Percentiles rank a stretch among this genome's conserved stretches.
Evolutionary conservation across 106 monocot species (phyloP).

Genomic region (Acorus gramineus): DNA sequence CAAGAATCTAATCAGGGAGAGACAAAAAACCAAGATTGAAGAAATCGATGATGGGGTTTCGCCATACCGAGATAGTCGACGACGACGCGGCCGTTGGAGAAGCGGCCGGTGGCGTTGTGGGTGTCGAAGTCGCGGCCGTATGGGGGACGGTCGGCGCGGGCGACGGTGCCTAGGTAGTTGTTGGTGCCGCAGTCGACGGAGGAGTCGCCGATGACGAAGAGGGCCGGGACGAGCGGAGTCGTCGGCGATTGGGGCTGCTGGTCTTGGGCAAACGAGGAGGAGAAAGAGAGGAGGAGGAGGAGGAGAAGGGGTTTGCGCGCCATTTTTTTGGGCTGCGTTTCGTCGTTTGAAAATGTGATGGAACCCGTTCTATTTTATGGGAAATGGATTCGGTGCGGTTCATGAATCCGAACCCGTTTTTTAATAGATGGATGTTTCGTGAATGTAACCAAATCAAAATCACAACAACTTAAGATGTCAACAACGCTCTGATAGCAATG

Average conservation of each 20-base stretch:
- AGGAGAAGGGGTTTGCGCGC: neutral
- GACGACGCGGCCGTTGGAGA: conserved; percentile 78
- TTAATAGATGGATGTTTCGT: too few relatives aligned
- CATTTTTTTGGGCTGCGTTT: too few relatives aligned
- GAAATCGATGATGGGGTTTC: neutral
- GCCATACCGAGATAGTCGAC: conserved; percentile 61
- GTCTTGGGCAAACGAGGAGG: neutral
- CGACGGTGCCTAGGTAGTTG: conserved; percentile 73
- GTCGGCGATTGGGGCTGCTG: conserved; percentile 7
- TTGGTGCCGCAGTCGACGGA: conserved; percentile 82
- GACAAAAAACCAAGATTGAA: neutral
- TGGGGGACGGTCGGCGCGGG: conserved; percentile 63
- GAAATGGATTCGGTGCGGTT: too few relatives aligned
- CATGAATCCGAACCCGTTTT: too few relatives aligned
- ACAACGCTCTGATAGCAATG: too few relatives aligned
- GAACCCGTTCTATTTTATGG: too few relatives aligned
- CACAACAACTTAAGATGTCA: too few relatives aligned
- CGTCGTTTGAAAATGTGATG: too few relatives aligned
- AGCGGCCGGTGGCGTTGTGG: conserved; percentile 57
- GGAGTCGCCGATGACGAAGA: conserved; percentile 81
- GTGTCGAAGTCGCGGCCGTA: conserved; percentile 85
- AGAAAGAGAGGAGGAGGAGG: conserved; percentile 5
- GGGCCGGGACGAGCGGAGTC: conserved; percentile 40
- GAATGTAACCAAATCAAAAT: too few relatives aligned
- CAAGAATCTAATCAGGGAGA: too few relatives aligned